Evolutionary conservation across 2,329 filamentous ascomycete genomes (phyloP).

Genomic region (Graphilbum sp.): DNA sequence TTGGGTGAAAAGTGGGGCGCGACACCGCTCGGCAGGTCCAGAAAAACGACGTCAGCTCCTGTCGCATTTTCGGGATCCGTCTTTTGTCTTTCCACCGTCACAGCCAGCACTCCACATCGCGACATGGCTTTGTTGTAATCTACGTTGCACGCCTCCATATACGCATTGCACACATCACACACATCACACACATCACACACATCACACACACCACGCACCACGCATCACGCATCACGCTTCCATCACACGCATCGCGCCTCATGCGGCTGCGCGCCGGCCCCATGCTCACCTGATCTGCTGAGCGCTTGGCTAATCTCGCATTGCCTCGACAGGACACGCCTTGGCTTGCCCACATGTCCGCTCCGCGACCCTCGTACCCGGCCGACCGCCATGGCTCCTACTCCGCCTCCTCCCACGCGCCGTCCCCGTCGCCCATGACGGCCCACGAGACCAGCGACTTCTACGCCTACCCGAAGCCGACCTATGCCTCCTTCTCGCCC

Average conservation of each 20-base stretch:
- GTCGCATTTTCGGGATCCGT: too few relatives aligned
- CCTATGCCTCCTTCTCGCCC: slow-evolving; percentile 81
- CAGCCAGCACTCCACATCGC: too few relatives aligned
- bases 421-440: slow-evolving; percentile 1
- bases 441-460: slow-evolving; percentile 12
- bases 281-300: too few relatives aligned
- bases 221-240: too few relatives aligned
- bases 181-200: too few relatives aligned
- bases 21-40: neutral
- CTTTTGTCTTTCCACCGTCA: neutral
- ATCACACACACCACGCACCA: too few relatives aligned
- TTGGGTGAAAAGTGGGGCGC: too few relatives aligned
- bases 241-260: too few relatives aligned
- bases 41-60: neutral
- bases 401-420: slow-evolving; percentile 12
- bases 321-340: slow-evolving; percentile 34
- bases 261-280: neutral
- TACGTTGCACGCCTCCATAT: too few relatives aligned
- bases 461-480: slow-evolving; percentile 39
- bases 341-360: slow-evolving; percentile 35
- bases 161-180: too few relatives aligned
- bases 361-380: slow-evolving; percentile 20
- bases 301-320: too few relatives aligned
- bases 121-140: too few relatives aligned
- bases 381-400: slow-evolving; percentile 14